Base-by-base conservation (phyloP, 495 filamentous ascomycete genomes). In the Aspergillus saccharolyticus region DNA sequence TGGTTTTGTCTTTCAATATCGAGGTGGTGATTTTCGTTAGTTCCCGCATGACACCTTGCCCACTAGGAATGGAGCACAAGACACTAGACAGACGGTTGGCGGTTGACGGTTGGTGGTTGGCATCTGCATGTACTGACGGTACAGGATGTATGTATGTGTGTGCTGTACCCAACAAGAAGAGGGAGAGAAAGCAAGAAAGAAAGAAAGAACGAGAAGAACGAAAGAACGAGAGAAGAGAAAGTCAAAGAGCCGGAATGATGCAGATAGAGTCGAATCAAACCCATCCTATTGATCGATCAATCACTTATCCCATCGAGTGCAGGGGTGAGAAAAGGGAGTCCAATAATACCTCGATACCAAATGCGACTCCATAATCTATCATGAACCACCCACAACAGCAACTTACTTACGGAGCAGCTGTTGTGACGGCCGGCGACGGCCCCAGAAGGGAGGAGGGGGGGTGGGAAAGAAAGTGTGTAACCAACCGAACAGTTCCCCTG, bases 381-480 rank as follows among this genome's bases (percentile, higher is more conserved):
- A 17, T 42, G 58, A 43, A 43, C 19, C 33, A 17, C 3, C n/a
- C 24, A 7, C 24, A n/a, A 3, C 20, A 14, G 42, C 22, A n/a
- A 21, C 24, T 30, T 20, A 55, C 46, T 53, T 60, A 53, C 53
- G 47, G 53, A 55, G 46, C 52, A 45, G 44, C 57, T 55, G 42
- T 49, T 59, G 46, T 53, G 56, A 63, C 60, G 55, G 60, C 54
- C 30, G 58, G 54, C 33, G 47, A 52, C 60, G 56, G 52, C 33
- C 33, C 33, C 33, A 39, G 33, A 39, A 12, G 33, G 33, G 2
- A 45, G 49, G 53, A 51, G n/a, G n/a, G n/a, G n/a, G n/a, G n/a
- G n/a, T n/a, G n/a, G n/a, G n/a, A n/a, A n/a, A n/a, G n/a, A 54
- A 55, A 61, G 57, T 54, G 63, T 65, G 63, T 62, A 62, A 65